Base-by-base conservation (phyloP, 495 filamentous ascomycete species). In the Cenococcum geophilum region DNA sequence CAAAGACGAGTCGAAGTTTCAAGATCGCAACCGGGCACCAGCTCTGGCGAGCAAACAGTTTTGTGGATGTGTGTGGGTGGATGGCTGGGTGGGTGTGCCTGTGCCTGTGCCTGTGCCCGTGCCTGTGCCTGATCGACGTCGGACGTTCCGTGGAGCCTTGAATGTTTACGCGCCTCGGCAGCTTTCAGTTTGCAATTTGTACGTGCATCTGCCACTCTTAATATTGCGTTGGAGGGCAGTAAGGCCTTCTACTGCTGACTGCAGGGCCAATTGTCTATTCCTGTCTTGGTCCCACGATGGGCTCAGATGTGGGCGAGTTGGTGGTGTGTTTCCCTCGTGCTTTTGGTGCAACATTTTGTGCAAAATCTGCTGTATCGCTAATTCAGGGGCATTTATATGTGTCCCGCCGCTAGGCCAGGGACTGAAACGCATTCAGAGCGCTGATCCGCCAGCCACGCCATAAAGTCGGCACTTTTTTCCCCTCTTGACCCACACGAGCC, bases 121-220 rank as follows among this genome's bases (percentile, higher is more conserved):
- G 36, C 12, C 20, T 10, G 49, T 23, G 1, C 6, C 49, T 32
- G 49, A 52, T 52, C 49, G 49, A 23, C 49, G 23, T 52, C 49
- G 49, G 49, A 52, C 49, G 49, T 25, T 52, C 49, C 49, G 49
- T 52, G 23, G 49, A 8, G 49, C 40, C 40, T 45, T 45, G 40
- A 4, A 4, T 4, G 3, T 45, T 45, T 45, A 45, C 40, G 40
- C 40, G 40, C 40, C 40, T 45, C 40, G 40, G 12, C 40, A 18
- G 40, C 40, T 16, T 45, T 18, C 12, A 14, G 12, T 14, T 4
- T 1, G 12, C 40, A 45, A 14, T 45, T 10, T 16, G 18, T 18
- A 4, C 11, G 12, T 14, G 2, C 18, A 1, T 2, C 11, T 14
- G 18, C 40, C 14, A 32, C 27, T 32, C 27, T 52, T 52, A 16